Conservation (phyloP, 768 basidiomycete species). For the Chalciporus piperatus region DNA sequence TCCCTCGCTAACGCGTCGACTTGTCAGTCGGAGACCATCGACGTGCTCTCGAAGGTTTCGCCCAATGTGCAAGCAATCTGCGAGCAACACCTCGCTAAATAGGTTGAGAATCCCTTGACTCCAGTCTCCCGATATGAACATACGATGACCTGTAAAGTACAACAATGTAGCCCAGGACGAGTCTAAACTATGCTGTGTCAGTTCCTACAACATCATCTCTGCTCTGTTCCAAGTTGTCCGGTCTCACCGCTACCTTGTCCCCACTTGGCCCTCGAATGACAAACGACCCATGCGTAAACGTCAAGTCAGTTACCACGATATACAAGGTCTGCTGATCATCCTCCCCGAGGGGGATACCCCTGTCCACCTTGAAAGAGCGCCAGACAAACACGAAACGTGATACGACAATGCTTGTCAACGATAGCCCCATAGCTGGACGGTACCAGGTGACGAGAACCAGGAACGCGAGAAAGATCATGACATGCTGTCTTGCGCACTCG, state of each 20-base stretch:
- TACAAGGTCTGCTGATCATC: slow-evolving; percentile 36
- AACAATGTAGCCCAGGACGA: background rate
- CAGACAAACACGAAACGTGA: slow-evolving; percentile 30
- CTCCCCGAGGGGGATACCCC: slow-evolving; percentile 27
- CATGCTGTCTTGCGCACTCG: slow-evolving; percentile 33
- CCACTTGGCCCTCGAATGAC: background rate
- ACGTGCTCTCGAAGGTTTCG: too few relatives aligned
- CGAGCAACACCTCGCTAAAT: too few relatives aligned
- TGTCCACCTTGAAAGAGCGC: slow-evolving; percentile 23
- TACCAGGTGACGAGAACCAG: slow-evolving; percentile 20
- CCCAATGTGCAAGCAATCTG: too few relatives aligned
- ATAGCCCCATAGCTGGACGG: slow-evolving; percentile 14
- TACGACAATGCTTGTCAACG: slow-evolving; percentile 13
- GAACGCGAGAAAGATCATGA: slow-evolving; percentile 32
- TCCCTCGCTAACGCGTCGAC: too few relatives aligned
- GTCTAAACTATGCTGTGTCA: background rate
- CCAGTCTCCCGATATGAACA: background rate
- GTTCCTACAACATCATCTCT: background rate
- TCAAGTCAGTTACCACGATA: slow-evolving; percentile 24
- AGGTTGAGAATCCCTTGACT: background rate
- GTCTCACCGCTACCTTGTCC: background rate
- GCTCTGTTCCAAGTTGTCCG: too few relatives aligned
- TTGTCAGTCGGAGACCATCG: too few relatives aligned
- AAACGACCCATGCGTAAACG: slow-evolving; percentile 4
- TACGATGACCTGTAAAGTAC: background rate